Conservation (phyloP, 2,329 filamentous ascomycete genomes). For the Pseudomassariella vexata region DNA sequence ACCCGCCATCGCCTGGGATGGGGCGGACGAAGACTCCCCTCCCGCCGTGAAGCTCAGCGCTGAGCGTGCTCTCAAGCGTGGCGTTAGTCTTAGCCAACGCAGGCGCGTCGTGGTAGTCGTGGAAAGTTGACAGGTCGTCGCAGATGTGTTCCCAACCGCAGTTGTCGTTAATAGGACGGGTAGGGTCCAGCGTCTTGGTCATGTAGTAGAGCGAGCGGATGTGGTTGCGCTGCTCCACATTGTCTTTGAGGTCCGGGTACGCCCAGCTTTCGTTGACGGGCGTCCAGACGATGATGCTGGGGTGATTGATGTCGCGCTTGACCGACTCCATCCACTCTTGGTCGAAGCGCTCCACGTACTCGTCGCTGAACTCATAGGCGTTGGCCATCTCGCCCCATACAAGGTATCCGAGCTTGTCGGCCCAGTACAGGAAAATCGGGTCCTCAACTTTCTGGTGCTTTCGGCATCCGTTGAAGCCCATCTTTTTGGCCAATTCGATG, state of each 20-base stretch:
- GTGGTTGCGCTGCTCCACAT: slow-evolving; percentile 55
- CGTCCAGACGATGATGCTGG: slow-evolving; percentile 61
- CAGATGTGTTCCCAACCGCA: slow-evolving; percentile 66
- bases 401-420: slow-evolving; percentile 53
- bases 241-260: slow-evolving; percentile 52
- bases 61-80: slow-evolving; percentile 47
- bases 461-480: slow-evolving; percentile 60
- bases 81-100: slow-evolving; percentile 50
- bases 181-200: slow-evolving; percentile 55
- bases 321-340: slow-evolving; percentile 60
- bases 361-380: slow-evolving; percentile 54
- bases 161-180: slow-evolving; percentile 63
- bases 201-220: slow-evolving; percentile 57
- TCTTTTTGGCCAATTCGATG: slow-evolving; percentile 50
- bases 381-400: slow-evolving; percentile 63
- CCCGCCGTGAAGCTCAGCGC: slow-evolving; percentile 36
- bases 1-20: slow-evolving; percentile 39
- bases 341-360: slow-evolving; percentile 55
- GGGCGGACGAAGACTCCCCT: slow-evolving; percentile 49
- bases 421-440: slow-evolving; percentile 55
- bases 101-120: slow-evolving; percentile 58
- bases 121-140: slow-evolving; percentile 61
- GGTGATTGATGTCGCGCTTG: slow-evolving; percentile 59
- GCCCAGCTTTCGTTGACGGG: slow-evolving; percentile 61
- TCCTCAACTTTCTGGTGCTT: slow-evolving; percentile 63